phyloP scores from a whole-genome alignment of 805 yeast species.

The Candida ortonii region DNA sequence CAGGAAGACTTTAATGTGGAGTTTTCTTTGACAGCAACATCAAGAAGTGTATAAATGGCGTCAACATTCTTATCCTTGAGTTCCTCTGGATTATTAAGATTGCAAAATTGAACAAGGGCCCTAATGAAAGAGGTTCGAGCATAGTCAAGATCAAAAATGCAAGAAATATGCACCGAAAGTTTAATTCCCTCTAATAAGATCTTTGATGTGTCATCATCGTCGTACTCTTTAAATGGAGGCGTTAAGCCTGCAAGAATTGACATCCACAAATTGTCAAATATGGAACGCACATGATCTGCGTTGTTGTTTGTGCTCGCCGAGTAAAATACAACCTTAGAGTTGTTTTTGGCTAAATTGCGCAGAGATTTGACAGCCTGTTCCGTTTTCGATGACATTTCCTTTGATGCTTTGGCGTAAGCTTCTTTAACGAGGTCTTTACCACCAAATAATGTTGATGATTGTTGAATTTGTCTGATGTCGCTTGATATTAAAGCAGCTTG shows the following conservation, averaged over 20 bases:
- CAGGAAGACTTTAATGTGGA: slow-evolving; percentile 70
- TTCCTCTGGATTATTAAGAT: slow-evolving; percentile 73
- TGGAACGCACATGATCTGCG: slow-evolving; percentile 85
- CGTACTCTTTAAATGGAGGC: slow-evolving; percentile 87
- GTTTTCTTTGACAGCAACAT: slow-evolving; percentile 79
- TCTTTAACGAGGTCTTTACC: slow-evolving; percentile 69
- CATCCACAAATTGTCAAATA: slow-evolving; percentile 96
- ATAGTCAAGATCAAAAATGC: slow-evolving; percentile 77
- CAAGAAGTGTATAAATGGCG: slow-evolving; percentile 72
- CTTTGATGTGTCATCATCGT: slow-evolving; percentile 65
- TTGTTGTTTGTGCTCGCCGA: slow-evolving; percentile 63
- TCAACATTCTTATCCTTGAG: slow-evolving; percentile 75
- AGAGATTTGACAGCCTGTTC: slow-evolving; percentile 74
- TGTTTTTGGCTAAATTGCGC: slow-evolving; percentile 46
- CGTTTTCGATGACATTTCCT: slow-evolving; percentile 85
- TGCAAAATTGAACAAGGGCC: slow-evolving; percentile 84
- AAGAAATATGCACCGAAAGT: slow-evolving; percentile 76
- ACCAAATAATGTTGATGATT: slow-evolving; percentile 50
- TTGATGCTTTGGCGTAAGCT: slow-evolving; percentile 89
- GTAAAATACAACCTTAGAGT: slow-evolving; percentile 55
- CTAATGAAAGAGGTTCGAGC: slow-evolving; percentile 88
- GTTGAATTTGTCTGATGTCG: slow-evolving; percentile 38
- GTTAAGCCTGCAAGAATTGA: slow-evolving; percentile 91
- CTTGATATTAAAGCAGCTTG: slow-evolving; percentile 84
- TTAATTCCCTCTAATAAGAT: slow-evolving; percentile 83